A percentile compares a stretch with the other conserved stretches of the same genome.
Conservation (phyloP, 1,139 yeast genomes). For the Kodamaea alishanica region DNA sequence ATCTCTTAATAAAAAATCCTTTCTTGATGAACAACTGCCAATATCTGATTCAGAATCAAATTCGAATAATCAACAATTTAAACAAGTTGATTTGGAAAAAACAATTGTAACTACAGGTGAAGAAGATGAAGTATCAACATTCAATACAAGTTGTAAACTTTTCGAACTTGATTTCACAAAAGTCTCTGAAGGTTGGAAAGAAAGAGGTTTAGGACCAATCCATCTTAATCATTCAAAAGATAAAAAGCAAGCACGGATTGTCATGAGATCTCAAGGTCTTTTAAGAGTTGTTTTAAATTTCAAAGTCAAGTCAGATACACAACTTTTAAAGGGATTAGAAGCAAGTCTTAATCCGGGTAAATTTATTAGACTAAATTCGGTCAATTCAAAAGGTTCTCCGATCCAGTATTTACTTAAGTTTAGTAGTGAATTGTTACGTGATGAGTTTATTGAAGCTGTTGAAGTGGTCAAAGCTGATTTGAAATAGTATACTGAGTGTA, state of each 20-base stretch:
- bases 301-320: conserved; percentile 55
- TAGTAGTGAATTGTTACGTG: conserved; percentile 58
- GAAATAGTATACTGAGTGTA: too few species aligned
- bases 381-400: conserved; percentile 56
- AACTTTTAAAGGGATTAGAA: conserved; percentile 73
- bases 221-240: conserved; percentile 65
- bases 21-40: conserved; percentile 40
- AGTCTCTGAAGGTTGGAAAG: conserved; percentile 85
- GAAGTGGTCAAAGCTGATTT: conserved; percentile 29
- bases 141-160: conserved; percentile 70
- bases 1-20: conserved; percentile 49
- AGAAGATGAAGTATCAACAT: conserved; percentile 73
- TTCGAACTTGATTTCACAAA: conserved; percentile 69
- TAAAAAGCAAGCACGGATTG: conserved; percentile 47
- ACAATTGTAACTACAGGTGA: conserved; percentile 78
- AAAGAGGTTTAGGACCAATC: conserved; percentile 84
- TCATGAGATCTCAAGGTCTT: conserved; percentile 90
- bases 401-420: conserved; percentile 80
- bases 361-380: conserved; percentile 62
- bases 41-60: conserved; percentile 10
- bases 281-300: conserved; percentile 78
- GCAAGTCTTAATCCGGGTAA: conserved; percentile 78
- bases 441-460: conserved; percentile 53
- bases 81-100: conserved; percentile 50
- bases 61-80: conserved; percentile 30